Conservation (phyloP, 106 monocot genomes). For the Platanthera zijinensis region DNA sequence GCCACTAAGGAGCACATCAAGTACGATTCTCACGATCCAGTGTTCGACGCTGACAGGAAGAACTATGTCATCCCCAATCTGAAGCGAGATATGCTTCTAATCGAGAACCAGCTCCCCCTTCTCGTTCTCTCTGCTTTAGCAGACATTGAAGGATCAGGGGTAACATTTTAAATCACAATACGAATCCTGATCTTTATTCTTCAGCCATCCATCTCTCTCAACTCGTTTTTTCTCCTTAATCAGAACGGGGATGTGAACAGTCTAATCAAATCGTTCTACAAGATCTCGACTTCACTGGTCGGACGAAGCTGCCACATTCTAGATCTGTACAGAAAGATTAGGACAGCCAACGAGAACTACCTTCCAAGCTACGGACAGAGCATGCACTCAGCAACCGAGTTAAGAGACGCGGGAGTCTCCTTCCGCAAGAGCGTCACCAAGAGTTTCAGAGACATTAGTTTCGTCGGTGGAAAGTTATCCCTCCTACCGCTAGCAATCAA, state of each 20-base stretch:
- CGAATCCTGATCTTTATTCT: not conserved
- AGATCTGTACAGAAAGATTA: not conserved
- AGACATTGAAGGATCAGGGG: no score
- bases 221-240: not conserved
- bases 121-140: no score
- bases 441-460: no score
- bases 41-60: not conserved
- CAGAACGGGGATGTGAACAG: not conserved
- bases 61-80: not conserved
- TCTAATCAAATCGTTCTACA: not conserved
- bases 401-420: no score
- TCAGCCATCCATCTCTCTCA: not conserved
- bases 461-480: no score
- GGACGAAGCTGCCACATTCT: not conserved
- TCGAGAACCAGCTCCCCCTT: no score
- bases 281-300: not conserved
- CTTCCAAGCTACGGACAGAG: not conserved
- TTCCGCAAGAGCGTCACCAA: no score
- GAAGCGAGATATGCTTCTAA: not conserved
- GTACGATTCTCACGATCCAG: not conserved
- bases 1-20: not conserved
- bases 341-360: not conserved
- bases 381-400: constrained; percentile 1
- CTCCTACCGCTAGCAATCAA: no score
- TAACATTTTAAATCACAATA: no score